Percentiles rank a stretch among this genome's conserved stretches.
These are phyloP conservation scores for Choanephora cucurbitarum DNA, from an alignment of 371 early-diverging fungal genomes.

Conservation along the genomic window DNA sequence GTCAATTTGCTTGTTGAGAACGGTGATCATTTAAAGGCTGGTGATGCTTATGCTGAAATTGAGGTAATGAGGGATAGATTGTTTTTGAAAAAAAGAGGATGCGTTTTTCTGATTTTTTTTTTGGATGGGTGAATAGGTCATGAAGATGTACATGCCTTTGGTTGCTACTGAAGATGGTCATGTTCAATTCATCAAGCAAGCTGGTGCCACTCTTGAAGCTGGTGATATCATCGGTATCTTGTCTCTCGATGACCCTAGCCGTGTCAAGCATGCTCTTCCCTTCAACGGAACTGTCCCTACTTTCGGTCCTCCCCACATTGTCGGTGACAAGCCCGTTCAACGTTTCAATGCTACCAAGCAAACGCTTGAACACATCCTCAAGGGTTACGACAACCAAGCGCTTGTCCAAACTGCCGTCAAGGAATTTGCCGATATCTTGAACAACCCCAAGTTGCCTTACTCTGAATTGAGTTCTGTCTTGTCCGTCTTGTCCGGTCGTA, in stretches of 20 bases:
- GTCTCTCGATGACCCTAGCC: constrained; percentile 90
- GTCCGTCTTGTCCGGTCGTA: constrained; percentile 84
- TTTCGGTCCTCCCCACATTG: constrained; percentile 74
- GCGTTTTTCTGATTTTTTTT: too few relatives aligned
- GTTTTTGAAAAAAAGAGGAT: too few relatives aligned
- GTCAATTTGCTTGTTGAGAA: constrained; percentile 90
- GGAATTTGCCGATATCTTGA: constrained; percentile 74
- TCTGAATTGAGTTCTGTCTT: constrained; percentile 80
- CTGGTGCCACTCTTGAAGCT: constrained; percentile 82
- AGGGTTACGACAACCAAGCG: constrained; percentile 87
- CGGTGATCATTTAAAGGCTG: constrained; percentile 86
- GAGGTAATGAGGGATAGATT: too few relatives aligned
- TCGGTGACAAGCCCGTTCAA: constrained; percentile 85
- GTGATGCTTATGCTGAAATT: constrained; percentile 96
- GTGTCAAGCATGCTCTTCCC: constrained; percentile 86
- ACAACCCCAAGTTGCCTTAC: constrained; percentile 84
- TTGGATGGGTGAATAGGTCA: too few relatives aligned
- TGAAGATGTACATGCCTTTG: constrained; percentile 99
- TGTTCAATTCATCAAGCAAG: constrained; percentile 88
- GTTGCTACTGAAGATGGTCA: constrained; percentile 89
- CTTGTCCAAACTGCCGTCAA: constrained; percentile 70
- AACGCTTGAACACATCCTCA: constrained; percentile 75
- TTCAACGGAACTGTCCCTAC: constrained; percentile 87
- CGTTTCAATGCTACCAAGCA: constrained; percentile 66
- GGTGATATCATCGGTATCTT: constrained; percentile 95